Percentiles rank a stretch among this genome's conserved stretches.
phyloP scores from a whole-genome alignment of 2,329 filamentous ascomycete species.

The Capronia coronata region DNA sequence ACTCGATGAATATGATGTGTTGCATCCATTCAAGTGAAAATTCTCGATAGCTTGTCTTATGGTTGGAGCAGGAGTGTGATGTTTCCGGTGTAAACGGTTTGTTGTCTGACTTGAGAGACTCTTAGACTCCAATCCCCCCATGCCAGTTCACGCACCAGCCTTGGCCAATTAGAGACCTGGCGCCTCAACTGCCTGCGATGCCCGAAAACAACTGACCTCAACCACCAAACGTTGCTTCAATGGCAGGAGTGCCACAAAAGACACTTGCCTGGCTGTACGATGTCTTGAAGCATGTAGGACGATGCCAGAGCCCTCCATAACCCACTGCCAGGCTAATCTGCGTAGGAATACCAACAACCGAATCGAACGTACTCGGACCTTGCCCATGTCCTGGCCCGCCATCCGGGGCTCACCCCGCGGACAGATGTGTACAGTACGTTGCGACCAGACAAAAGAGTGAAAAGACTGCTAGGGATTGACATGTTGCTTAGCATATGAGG shows the following conservation, averaged over 20 bases:
- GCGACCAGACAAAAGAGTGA: conserved; percentile 2
- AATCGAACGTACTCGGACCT: conserved; percentile 90
- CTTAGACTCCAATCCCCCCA: too few relatives aligned
- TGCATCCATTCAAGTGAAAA: not conserved
- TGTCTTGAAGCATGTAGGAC: conserved; percentile 65
- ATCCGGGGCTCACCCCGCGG: conserved; percentile 67
- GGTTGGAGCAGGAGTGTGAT: too few relatives aligned
- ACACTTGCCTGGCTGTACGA: conserved; percentile 94
- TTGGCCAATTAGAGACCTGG: conserved; percentile 12
- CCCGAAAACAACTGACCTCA: not conserved
- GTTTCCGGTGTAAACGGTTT: too few relatives aligned
- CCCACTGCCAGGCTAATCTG: not conserved
- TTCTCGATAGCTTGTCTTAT: too few relatives aligned
- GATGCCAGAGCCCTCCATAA: not conserved
- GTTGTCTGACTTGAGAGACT: too few relatives aligned
- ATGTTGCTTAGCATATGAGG: conserved; percentile 65
- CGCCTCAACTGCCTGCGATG: not conserved
- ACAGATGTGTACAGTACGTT: conserved; percentile 90
- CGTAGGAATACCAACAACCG: conserved; percentile 84
- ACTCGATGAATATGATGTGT: not conserved
- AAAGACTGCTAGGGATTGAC: conserved; percentile 9
- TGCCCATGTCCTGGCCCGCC: conserved; percentile 70
- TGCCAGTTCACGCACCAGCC: not conserved
- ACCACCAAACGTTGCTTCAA: conserved; percentile 27
- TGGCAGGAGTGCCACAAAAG: conserved; percentile 72